Base-by-base conservation (phyloP, 495 filamentous ascomycete species). In the Aspergillus wentii region DNA sequence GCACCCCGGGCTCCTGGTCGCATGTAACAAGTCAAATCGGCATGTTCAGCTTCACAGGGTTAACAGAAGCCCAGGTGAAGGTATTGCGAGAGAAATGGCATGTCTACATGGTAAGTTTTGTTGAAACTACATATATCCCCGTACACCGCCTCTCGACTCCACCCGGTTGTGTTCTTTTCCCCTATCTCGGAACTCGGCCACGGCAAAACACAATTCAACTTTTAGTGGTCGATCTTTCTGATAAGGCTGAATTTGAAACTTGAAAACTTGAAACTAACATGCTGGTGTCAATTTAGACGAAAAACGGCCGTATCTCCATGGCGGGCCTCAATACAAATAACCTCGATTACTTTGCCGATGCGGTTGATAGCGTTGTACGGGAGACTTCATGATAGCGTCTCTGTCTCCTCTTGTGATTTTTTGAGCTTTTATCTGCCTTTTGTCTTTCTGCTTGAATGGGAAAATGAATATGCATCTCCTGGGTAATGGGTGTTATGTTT, bases 11-110 rank as follows among this genome's bases (percentile, higher is more conserved):
- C 3, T 80, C 75, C 8, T 98, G 92, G 92, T 83, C 87, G 40
- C 92, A 99, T 63, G 94, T 99, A 57, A 94, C 89, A 7, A 83
- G 92, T 44, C 92, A 99, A 75, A 99, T 99, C 61, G 92, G 92
- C 52, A 99, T 99, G 92, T 99, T 99, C 68, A 90, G 84, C 56
- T 99, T 94, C 60, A 99, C 92, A 2, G 92, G 92, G 1, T 59
- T 99, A 61, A 81, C 57, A 1, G 91, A 96, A 72, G 54, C 72
- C 33, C 92, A 99, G 62, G 92, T 95, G n/a, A 51, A 77, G 61
- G 78, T 80, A 61, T 56, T 99, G 43, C 72, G 86, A 35, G 76
- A 82, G 32, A 82, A 91, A 47, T 83, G 71, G 51, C 94, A 97
- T 56, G 74, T 99, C 25, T 99, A 99, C 61, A 94, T 97, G 86